Conservation (phyloP, 805 yeast species). For the Debaryomyces maramus region DNA sequence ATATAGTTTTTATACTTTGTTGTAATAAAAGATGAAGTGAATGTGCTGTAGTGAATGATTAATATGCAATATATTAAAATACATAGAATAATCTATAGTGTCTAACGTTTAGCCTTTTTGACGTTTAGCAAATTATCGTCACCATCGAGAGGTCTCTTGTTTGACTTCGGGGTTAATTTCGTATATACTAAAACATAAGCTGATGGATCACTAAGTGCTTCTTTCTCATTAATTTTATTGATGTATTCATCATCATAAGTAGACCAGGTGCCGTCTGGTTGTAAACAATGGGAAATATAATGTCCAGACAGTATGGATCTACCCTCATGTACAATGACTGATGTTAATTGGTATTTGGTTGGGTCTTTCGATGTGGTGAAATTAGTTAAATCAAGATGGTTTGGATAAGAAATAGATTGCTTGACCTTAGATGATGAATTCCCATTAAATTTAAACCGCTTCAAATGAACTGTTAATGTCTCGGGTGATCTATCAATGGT, state of each 20-base stretch:
- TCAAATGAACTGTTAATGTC: conserved; percentile 80
- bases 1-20: neutral
- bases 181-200: conserved; percentile 91
- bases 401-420: conserved; percentile 79
- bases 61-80: conserved; percentile 1
- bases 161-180: conserved; percentile 59
- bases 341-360: conserved; percentile 64
- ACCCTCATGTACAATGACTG: conserved; percentile 94
- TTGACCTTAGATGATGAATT: conserved; percentile 80
- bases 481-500: conserved; percentile 84
- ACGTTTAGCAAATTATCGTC: conserved; percentile 2
- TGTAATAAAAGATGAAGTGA: no score
- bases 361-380: conserved; percentile 41
- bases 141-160: conserved; percentile 10
- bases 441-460: conserved; percentile 87
- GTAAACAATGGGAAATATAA: conserved; percentile 85
- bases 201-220: conserved; percentile 77
- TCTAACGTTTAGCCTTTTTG: conserved; percentile 6
- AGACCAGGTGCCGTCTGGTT: conserved; percentile 91
- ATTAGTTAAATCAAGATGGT: conserved; percentile 68
- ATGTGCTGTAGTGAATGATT: neutral
- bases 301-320: conserved; percentile 91
- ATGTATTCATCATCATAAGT: conserved; percentile 92
- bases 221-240: conserved; percentile 67
- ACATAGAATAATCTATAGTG: neutral